A percentile compares a stretch with the other conserved stretches of the same genome.
These are phyloP conservation scores for Monosporascus sp. DNA, from an alignment of 2,329 filamentous ascomycete species.

Conservation along the genomic window DNA sequence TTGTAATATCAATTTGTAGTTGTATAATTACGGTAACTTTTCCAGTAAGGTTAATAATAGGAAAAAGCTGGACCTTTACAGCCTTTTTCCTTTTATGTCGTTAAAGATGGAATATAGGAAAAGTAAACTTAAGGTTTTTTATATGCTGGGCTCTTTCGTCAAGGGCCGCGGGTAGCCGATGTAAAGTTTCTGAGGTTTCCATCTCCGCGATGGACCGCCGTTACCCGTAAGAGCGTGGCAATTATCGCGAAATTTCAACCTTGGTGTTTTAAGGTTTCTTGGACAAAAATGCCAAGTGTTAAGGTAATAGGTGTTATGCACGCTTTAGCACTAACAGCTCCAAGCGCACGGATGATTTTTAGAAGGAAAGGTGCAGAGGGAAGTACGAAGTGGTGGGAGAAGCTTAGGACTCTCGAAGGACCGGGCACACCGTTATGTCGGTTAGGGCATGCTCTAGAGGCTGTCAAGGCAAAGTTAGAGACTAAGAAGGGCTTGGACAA, in stretches of 20 bases:
- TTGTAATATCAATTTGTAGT: too few species aligned
- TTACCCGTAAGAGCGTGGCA: neutral
- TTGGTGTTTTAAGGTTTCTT: neutral
- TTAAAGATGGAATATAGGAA: too few species aligned
- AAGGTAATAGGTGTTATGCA: neutral
- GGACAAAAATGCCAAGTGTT: neutral
- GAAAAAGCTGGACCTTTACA: too few species aligned
- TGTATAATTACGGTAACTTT: too few species aligned
- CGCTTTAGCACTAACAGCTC: neutral
- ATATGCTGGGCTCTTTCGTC: neutral
- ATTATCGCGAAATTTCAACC: neutral
- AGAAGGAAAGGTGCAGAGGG: neutral
- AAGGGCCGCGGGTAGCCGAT: neutral
- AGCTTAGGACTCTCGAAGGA: constrained; percentile 13
- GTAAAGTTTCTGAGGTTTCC: neutral
- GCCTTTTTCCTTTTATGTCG: too few species aligned
- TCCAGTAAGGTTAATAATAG: too few species aligned
- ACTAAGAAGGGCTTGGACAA: constrained; percentile 7
- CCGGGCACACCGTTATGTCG: constrained; percentile 12
- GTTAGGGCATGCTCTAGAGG: constrained; percentile 4
- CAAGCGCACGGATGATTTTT: neutral
- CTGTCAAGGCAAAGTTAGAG: constrained; percentile 9
- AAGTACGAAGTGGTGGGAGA: constrained; percentile 15
- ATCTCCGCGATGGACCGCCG: neutral
- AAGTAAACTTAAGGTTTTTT: neutral